Base-by-base conservation (phyloP, 2,329 filamentous ascomycete species). In the Fusarium succisae region DNA sequence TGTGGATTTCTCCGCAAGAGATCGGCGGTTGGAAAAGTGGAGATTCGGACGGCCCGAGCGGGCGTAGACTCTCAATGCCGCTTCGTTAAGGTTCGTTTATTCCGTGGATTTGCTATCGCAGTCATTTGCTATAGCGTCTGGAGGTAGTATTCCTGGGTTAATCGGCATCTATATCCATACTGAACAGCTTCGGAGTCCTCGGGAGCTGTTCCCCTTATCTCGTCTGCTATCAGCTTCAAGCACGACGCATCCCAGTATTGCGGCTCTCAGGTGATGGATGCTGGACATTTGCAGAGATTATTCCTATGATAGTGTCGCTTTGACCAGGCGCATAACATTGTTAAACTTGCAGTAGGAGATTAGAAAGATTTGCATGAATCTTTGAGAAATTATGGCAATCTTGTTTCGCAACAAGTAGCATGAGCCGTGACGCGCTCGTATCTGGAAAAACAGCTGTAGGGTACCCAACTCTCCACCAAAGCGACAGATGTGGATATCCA, bases 151-250 rank as follows among this genome's bases (percentile, higher is more conserved):
- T 17, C 0, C 8, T 3, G 3, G 30, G 9, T 14, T 26, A 5
- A 26, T 6, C 50, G 32, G 30, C n/a, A 37, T 22, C 6, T 53
- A 9, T 2, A 5, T 8, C 3, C 6, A 6, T 0, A 2, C 8
- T 8, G 6, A 1, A 15, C n/a, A 20, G 12, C 12, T 15, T 15
- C 30, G 48, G 30, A 8, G 8, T 26, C 17, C 0, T 53, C n/a
- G 48, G 30, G 4, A 15, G 12, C 2, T 1, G 0, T 2, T 51
- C 7, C 3, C 0, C 0, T 35, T 2, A 10, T 32, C 22, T 32
- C 8, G 1, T 4, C 8, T 5, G 13, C 26, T 28, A 2, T 6
- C 20, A 13, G 5, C 5, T 18, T 18, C 10, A 0, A 18, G 9
- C 8, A 35, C 14, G 3, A 15, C 8, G 6, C 8, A 0, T 35